Evolutionary conservation across 2,329 filamentous ascomycete species (phyloP), one percentile per base, ranked within the genome.

Genomic region (Mycocentrospora acerina): DNA sequence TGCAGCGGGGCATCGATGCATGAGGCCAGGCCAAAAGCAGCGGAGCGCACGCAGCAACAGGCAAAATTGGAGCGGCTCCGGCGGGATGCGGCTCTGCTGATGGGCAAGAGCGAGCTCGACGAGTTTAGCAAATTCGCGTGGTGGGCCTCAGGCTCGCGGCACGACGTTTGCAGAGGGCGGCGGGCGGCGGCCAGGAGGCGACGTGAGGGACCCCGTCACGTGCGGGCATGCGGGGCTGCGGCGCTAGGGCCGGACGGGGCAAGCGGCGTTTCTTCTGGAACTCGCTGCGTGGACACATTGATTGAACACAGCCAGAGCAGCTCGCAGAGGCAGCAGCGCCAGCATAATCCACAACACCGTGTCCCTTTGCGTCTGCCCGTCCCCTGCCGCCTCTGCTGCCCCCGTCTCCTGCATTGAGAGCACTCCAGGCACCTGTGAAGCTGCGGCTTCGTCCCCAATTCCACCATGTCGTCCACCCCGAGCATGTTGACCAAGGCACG

Each of bases 401-500:
- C 34, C 40, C 40, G 41, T 46, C 45, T 51, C 46, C 31, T 47
- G 53, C 49, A 61, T 59, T 66, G 62, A 64, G 51, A 51, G 42
- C 42, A 28, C 45, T 38, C 44, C 42, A 38, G 44, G 51, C 46
- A 47, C 51, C 42, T 36, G 41, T 63, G 69, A 64, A 70, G 68
- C 68, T 70, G 64, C 66, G 66, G 69, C 68, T 70, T 70, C 68
- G 54, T 61, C 63, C 54, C 48, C 51, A 61, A 57, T 57, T 59
- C 66, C 64, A 68, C 58, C 60, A 75, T 74, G 70, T 66, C 67
- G 37, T 69, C 71, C 35, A 69, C 71, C 54, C 71, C 72, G 48
- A 71, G 66, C 51, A 77, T 77, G 73, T 71, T 77, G 65, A 77
- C 73, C 58, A 77, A 77, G 68, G 74, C 68, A 70, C 16, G 55